phyloP scores from a whole-genome alignment of 306 rosid genomes.

The Dalbergia oliveri region DNA sequence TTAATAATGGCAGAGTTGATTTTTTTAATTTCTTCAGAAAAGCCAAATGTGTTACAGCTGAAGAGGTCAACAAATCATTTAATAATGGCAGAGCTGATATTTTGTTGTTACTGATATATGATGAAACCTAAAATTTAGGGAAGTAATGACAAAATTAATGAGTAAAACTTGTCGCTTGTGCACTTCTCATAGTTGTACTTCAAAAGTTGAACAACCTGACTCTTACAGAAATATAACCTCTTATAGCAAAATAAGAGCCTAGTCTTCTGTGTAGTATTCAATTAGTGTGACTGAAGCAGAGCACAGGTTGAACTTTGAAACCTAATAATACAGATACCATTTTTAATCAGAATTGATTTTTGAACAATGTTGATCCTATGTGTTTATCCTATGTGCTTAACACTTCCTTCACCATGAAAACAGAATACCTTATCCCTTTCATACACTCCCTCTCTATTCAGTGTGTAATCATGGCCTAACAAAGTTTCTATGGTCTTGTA shows the following conservation, averaged over 20 bases:
- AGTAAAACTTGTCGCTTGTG: constrained; percentile 24
- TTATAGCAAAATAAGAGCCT: constrained; percentile 21
- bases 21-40: neutral
- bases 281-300: neutral
- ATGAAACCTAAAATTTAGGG: constrained; percentile 1
- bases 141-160: constrained; percentile 6
- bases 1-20: too few species aligned
- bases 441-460: neutral
- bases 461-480: constrained; percentile 40
- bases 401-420: constrained; percentile 33
- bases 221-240: constrained; percentile 24
- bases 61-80: constrained; percentile 13
- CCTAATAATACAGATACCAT: neutral
- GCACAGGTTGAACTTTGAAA: constrained; percentile 26
- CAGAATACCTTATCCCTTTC: neutral
- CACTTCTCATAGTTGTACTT: constrained; percentile 2
- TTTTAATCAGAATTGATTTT: constrained; percentile 31
- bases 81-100: constrained; percentile 21
- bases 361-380: constrained; percentile 22
- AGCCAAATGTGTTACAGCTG: neutral
- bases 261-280: constrained; percentile 19
- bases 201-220: constrained; percentile 20
- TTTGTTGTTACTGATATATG: neutral
- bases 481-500: constrained; percentile 54
- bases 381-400: constrained; percentile 5